A percentile compares a stretch with the other conserved stretches of the same genome.
Evolutionary conservation across 129 eudicot species (phyloP).

Genomic region (Smallanthus sonchifolius): DNA sequence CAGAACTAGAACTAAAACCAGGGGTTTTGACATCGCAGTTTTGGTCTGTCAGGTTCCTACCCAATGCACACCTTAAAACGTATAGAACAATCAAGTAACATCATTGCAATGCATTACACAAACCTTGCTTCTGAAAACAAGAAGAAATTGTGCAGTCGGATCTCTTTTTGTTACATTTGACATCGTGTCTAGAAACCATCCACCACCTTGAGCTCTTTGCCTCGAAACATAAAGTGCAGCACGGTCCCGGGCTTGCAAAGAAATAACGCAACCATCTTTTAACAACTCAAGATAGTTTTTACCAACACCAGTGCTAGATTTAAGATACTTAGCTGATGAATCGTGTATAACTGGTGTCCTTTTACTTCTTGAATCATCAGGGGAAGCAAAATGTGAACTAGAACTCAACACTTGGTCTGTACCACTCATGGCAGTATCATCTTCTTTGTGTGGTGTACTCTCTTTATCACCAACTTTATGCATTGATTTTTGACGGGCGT

Average conservation of each 20-base stretch:
- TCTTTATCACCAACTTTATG: conserved; percentile 60
- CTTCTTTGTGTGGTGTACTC: conserved; percentile 59
- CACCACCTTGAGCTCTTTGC: conserved; percentile 95
- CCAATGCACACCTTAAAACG: background rate
- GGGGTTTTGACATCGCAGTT: background rate
- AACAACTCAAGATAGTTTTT: conserved; percentile 56
- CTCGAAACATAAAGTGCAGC: conserved; percentile 76
- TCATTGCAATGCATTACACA: conserved; percentile 7
- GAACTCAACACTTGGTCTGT: conserved; percentile 82
- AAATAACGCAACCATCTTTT: conserved; percentile 83
- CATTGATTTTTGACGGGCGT: conserved; percentile 73
- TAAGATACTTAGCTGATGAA: conserved; percentile 40
- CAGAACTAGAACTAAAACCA: background rate
- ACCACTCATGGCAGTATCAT: conserved; percentile 85
- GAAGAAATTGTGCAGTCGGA: conserved; percentile 95
- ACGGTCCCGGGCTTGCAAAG: conserved; percentile 65
- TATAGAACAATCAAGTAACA: background rate
- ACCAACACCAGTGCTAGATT: conserved; percentile 35
- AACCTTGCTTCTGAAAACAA: conserved; percentile 84
- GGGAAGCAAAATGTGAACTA: conserved; percentile 80
- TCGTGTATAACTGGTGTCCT: conserved; percentile 49
- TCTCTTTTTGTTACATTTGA: conserved; percentile 81
- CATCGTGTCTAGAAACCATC: conserved; percentile 85
- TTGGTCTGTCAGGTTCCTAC: background rate
- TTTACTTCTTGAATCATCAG: conserved; percentile 70